Percentiles rank a stretch among this genome's conserved stretches.
Evolutionary conservation across 1,284 basidiomycete species (phyloP).

Genomic region (Apiotrichum mycotoxinovorans): DNA sequence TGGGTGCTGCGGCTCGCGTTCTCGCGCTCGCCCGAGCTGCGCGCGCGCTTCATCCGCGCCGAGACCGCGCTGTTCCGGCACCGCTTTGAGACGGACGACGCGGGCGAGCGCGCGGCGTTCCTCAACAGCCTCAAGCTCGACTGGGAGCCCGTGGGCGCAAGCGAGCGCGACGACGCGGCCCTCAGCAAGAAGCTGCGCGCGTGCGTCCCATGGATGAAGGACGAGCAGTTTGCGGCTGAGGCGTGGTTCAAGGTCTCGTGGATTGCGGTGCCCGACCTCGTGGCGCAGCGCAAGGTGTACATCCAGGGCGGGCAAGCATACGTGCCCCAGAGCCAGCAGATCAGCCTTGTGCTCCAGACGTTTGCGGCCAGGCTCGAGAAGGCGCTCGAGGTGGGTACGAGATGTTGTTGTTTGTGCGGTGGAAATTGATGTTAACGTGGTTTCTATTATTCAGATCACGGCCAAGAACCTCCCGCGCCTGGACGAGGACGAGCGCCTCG

Average conservation of each 20-base stretch:
- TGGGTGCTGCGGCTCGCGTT: constrained; percentile 94
- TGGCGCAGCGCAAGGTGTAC: constrained; percentile 78
- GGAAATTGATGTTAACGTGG: background rate
- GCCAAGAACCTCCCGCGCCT: constrained; percentile 85
- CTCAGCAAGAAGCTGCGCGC: constrained; percentile 57
- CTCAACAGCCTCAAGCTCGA: constrained; percentile 71
- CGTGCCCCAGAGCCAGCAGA: constrained; percentile 75
- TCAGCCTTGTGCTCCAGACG: constrained; percentile 83
- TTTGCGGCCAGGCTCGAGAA: constrained; percentile 73
- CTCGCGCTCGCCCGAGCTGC: constrained; percentile 81
- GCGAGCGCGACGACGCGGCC: constrained; percentile 30
- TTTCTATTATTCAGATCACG: constrained; percentile 60
- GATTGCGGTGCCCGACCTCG: constrained; percentile 89
- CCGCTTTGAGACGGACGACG: constrained; percentile 71
- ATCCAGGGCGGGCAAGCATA: constrained; percentile 83
- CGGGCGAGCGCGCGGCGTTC: constrained; percentile 65
- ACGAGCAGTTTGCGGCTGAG: constrained; percentile 54
- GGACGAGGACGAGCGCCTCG: constrained; percentile 88
- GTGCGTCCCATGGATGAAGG: constrained; percentile 39
- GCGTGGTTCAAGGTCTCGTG: constrained; percentile 57
- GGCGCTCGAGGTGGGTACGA: constrained; percentile 72
- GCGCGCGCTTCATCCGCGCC: constrained; percentile 82
- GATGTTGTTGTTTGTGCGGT: background rate
- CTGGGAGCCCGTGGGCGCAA: constrained; percentile 54
- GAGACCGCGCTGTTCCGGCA: constrained; percentile 81